phyloP scores from a whole-genome alignment of 306 rosid genomes.

The Castanea crenata region DNA sequence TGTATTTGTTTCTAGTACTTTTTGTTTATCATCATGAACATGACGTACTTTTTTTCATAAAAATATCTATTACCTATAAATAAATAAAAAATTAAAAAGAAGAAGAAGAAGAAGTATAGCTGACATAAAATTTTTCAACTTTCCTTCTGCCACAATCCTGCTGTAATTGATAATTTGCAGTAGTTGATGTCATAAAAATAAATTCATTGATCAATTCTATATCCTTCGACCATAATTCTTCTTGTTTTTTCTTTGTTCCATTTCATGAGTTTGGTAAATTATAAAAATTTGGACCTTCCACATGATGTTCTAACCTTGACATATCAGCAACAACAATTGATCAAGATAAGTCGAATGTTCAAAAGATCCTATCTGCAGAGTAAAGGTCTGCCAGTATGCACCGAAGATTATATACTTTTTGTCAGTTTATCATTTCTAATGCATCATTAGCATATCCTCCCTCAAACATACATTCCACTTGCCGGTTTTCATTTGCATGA shows the following conservation, averaged over 20 bases:
- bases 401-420: constrained; percentile 8
- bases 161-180: neutral
- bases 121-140: neutral
- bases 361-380: constrained; percentile 81
- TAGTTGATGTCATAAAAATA: constrained; percentile 7
- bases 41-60: too few species aligned
- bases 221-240: neutral
- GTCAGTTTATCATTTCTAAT: neutral
- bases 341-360: constrained; percentile 62
- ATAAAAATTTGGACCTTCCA: constrained; percentile 19
- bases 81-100: too few species aligned
- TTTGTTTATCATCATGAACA: too few species aligned
- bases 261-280: neutral
- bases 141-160: constrained; percentile 11
- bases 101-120: neutral
- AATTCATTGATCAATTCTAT: constrained; percentile 1
- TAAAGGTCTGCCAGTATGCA: constrained; percentile 60
- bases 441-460: constrained; percentile 4
- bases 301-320: constrained; percentile 76
- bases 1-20: too few species aligned
- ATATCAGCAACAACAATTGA: constrained; percentile 79
- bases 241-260: neutral
- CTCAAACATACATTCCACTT: constrained; percentile 27
- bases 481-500: constrained; percentile 55
- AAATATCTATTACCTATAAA: too few species aligned